Conservation (phyloP, 257 asterid species). For the Solanum neorickii region DNA sequence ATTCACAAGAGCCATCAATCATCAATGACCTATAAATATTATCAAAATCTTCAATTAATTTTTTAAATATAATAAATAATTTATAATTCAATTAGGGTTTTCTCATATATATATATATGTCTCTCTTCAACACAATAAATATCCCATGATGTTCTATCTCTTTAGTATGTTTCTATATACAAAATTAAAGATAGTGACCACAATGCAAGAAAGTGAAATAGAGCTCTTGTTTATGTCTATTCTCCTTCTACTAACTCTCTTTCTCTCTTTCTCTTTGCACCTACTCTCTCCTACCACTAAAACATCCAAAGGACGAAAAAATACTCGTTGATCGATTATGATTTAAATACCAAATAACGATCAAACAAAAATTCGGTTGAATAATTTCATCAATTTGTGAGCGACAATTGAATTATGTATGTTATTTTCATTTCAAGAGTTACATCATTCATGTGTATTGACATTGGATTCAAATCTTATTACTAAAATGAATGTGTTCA, state of each 20-base stretch:
- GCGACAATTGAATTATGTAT: too few relatives aligned
- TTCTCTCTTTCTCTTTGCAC: background rate
- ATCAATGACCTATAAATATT: background rate
- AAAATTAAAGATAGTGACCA: background rate
- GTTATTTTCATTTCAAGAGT: background rate
- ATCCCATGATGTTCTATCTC: background rate
- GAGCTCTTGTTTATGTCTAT: conserved; percentile 15
- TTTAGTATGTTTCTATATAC: background rate
- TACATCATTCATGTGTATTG: background rate
- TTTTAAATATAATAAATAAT: too few relatives aligned
- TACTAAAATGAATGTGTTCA: background rate
- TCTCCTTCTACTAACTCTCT: background rate
- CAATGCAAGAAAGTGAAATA: conserved; percentile 4
- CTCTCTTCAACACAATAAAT: background rate
- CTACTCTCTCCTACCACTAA: background rate
- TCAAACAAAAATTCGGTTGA: background rate
- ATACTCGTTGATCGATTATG: background rate
- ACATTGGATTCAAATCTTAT: background rate
- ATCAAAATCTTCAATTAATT: too few relatives aligned
- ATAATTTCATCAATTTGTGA: background rate
- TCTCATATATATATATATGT: too few relatives aligned
- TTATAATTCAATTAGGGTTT: background rate
- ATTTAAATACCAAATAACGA: background rate
- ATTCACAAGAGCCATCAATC: background rate
- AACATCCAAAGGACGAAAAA: background rate